Percentiles rank a stretch among this genome's conserved stretches.
Evolutionary conservation across 192 early-diverging fungal genomes (phyloP).

Genomic region (Backusella westeae): DNA sequence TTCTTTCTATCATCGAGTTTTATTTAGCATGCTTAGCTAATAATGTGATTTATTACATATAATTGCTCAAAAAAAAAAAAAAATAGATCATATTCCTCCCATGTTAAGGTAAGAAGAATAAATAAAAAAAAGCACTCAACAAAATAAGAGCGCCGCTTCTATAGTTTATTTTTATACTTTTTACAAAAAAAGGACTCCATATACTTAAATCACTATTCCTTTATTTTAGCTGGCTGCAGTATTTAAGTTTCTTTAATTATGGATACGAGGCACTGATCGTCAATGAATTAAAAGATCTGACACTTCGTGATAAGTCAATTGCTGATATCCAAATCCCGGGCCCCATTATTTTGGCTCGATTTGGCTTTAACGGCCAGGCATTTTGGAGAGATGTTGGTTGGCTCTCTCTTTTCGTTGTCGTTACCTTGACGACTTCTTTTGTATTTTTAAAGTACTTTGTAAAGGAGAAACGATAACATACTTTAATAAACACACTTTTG

Average conservation of each 20-base stretch:
- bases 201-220: not conserved
- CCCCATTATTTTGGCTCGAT: slow-evolving; percentile 32
- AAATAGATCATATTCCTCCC: slow-evolving; percentile 32
- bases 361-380: slow-evolving; percentile 38
- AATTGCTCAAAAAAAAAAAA: not conserved
- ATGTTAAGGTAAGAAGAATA: slow-evolving; percentile 25
- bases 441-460: slow-evolving; percentile 33
- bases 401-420: slow-evolving; percentile 10
- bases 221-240: slow-evolving; percentile 60
- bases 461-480: slow-evolving; percentile 25
- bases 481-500: not conserved
- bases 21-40: not conserved
- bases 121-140: too few relatives aligned
- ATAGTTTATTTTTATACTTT: not conserved
- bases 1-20: not conserved
- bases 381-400: slow-evolving; percentile 30
- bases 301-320: slow-evolving; percentile 31
- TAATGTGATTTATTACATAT: not conserved
- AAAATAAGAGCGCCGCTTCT: not conserved
- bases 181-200: not conserved
- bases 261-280: slow-evolving; percentile 73
- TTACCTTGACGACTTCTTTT: slow-evolving; percentile 20
- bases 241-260: slow-evolving; percentile 70
- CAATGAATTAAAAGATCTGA: slow-evolving; percentile 51
- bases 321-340: slow-evolving; percentile 40